A percentile compares a stretch with the other conserved stretches of the same genome.
phyloP scores from a whole-genome alignment of 1,284 basidiomycete species.

The Porodaedalea pini region DNA sequence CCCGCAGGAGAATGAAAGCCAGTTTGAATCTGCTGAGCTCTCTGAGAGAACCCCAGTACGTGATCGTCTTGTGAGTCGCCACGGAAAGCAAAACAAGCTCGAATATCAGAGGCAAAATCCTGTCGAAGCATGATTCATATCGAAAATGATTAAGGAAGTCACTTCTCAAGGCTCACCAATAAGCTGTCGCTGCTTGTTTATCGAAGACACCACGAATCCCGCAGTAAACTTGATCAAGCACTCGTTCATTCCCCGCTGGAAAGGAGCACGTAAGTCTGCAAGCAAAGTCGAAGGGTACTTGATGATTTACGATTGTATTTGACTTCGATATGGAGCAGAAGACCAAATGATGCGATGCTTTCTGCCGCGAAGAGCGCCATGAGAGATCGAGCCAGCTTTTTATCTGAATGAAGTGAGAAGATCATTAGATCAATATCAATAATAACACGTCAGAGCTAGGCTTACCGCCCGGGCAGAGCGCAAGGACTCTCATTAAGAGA shows the following conservation, averaged over 20 bases:
- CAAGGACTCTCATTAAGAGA: constrained; percentile 8
- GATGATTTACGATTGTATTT: neutral
- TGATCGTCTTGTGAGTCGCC: constrained; percentile 1
- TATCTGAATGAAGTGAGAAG: neutral
- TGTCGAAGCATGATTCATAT: neutral
- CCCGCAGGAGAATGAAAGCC: constrained; percentile 2
- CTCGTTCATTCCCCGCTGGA: neutral
- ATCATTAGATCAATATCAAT: neutral
- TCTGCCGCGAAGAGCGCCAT: constrained; percentile 2
- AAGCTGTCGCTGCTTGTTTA: neutral
- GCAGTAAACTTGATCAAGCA: constrained; percentile 2
- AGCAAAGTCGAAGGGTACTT: neutral
- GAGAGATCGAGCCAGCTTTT: neutral
- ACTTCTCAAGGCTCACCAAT: neutral
- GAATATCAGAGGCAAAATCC: constrained; percentile 7
- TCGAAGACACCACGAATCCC: neutral
- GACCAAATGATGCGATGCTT: neutral
- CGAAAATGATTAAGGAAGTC: neutral
- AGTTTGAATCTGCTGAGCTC: neutral
- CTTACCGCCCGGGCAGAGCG: neutral
- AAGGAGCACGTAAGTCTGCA: neutral
- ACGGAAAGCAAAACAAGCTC: constrained; percentile 5
- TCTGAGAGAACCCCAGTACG: neutral
- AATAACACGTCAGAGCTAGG: neutral
- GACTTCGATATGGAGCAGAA: constrained; percentile 6